Percentiles rank a stretch among this genome's conserved stretches.
Evolutionary conservation across 2,329 filamentous ascomycete genomes (phyloP).

Genomic region (Cladosporium sp.): DNA sequence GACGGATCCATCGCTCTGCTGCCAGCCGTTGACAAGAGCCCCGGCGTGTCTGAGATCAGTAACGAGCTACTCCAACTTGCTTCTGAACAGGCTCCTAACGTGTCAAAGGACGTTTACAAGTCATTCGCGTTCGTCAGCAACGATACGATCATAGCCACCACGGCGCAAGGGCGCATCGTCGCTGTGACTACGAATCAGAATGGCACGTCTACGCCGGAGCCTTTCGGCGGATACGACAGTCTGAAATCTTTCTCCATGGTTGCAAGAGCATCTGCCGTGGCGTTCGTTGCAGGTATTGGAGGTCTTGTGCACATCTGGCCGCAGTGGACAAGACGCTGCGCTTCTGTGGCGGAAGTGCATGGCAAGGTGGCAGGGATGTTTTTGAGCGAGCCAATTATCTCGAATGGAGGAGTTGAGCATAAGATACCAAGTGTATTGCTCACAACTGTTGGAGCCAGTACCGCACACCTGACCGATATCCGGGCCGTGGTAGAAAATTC

Average conservation of each 20-base stretch:
- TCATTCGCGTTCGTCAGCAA: conserved; percentile 58
- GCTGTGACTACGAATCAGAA: conserved; percentile 25
- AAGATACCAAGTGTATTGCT: conserved; percentile 29
- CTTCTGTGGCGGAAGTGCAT: conserved; percentile 12
- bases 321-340: not conserved
- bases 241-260: conserved; percentile 46
- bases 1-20: conserved; percentile 58
- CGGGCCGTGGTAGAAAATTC: not conserved
- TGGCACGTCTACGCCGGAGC: conserved; percentile 24
- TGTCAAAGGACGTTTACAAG: conserved; percentile 27
- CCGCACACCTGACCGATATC: conserved; percentile 20
- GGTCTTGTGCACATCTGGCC: not conserved
- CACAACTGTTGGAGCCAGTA: conserved; percentile 32
- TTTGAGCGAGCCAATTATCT: not conserved
- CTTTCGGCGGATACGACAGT: conserved; percentile 17
- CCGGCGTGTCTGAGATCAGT: not conserved
- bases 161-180: conserved; percentile 52
- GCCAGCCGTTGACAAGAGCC: conserved; percentile 11
- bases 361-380: conserved; percentile 40
- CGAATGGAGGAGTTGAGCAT: not conserved
- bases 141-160: conserved; percentile 51
- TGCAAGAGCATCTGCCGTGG: conserved; percentile 33
- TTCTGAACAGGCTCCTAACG: too few species aligned
- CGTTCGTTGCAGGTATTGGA: conserved; percentile 26
- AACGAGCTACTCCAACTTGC: not conserved